Conservation (phyloP, 1,284 basidiomycete species). For the Ganoderma leucocontextum region DNA sequence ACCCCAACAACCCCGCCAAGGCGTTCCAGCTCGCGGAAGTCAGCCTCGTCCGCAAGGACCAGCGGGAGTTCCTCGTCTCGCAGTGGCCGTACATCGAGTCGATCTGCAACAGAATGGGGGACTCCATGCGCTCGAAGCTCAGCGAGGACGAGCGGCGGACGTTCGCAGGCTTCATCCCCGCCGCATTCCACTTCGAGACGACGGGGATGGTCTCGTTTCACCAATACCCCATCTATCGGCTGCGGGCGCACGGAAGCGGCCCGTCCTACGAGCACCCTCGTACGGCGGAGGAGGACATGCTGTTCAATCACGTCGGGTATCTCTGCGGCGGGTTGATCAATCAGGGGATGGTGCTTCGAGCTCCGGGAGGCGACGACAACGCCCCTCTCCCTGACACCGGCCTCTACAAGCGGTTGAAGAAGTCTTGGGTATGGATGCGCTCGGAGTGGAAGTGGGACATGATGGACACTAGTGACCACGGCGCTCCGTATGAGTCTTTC, state of each 20-base stretch:
- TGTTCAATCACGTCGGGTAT: not conserved
- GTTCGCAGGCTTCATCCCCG: not conserved
- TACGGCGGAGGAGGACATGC: not conserved
- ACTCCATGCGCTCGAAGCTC: not conserved
- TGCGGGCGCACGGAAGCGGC: not conserved
- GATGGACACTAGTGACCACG: too few species aligned
- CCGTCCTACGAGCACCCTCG: not conserved
- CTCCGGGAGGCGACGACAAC: not conserved
- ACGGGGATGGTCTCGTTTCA: not conserved
- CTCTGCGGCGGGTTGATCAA: not conserved
- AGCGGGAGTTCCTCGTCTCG: not conserved
- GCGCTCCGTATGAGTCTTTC: not conserved
- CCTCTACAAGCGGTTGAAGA: not conserved
- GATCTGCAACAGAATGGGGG: not conserved
- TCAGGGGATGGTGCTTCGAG: not conserved
- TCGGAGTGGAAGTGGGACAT: not conserved
- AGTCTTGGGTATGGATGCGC: not conserved
- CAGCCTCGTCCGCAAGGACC: not conserved
- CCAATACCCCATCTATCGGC: not conserved
- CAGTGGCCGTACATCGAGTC: not conserved
- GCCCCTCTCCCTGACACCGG: not conserved
- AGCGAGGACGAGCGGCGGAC: not conserved
- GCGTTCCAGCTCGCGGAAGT: not conserved
- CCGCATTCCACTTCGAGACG: not conserved
- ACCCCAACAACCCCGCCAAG: not conserved